phyloP scores from a whole-genome alignment of 2,329 filamentous ascomycete genomes.

The Aspergillus japonicus region DNA sequence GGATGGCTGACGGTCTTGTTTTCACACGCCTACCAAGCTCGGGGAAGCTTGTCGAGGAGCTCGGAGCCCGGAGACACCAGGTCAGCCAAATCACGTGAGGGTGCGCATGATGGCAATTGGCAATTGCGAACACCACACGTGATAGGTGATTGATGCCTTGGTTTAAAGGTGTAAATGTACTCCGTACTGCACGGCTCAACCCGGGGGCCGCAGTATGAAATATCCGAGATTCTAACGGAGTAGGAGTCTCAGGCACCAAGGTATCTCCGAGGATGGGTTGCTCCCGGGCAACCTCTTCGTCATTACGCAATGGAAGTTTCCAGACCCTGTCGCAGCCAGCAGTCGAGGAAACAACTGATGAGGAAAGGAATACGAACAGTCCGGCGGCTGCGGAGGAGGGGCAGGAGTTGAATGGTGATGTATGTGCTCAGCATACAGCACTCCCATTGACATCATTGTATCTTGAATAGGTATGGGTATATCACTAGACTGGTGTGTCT shows the following conservation, averaged over 20 bases:
- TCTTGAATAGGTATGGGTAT: too few relatives aligned
- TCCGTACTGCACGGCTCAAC: neutral
- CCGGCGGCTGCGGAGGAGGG: too few relatives aligned
- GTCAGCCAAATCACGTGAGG: conserved; percentile 1
- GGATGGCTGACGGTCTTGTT: conserved; percentile 17
- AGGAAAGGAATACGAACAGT: too few relatives aligned
- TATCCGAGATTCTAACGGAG: conserved; percentile 10
- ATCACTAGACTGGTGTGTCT: too few relatives aligned
- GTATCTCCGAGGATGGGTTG: conserved; percentile 7
- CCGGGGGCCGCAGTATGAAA: conserved; percentile 16
- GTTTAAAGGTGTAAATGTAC: neutral
- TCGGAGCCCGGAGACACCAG: conserved; percentile 14
- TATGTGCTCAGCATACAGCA: too few relatives aligned
- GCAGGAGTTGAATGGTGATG: too few relatives aligned
- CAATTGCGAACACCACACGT: neutral
- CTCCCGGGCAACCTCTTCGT: conserved; percentile 17
- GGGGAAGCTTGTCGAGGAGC: conserved; percentile 31
- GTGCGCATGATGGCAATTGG: conserved; percentile 17
- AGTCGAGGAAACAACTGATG: neutral
- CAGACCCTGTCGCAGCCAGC: conserved; percentile 1
- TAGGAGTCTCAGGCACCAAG: conserved; percentile 16
- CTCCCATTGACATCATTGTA: too few relatives aligned
- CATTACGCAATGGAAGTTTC: conserved; percentile 24
- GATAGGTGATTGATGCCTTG: neutral
- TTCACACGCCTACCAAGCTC: conserved; percentile 21